phyloP scores from a whole-genome alignment of 2,329 filamentous ascomycete genomes.

The Fusarium multiceps region DNA sequence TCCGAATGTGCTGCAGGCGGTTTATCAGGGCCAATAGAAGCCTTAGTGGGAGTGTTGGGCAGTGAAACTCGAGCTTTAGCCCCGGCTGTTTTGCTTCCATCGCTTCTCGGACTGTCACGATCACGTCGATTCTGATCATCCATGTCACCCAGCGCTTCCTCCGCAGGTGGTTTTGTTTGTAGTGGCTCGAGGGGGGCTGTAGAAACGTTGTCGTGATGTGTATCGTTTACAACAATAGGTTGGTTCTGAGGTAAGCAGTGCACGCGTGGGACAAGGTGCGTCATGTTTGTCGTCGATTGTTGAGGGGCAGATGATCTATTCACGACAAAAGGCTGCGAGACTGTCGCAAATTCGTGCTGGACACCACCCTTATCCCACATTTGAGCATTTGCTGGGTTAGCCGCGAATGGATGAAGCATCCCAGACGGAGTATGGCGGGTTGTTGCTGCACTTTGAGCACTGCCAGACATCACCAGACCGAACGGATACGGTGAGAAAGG shows the following conservation, averaged over 20 bases:
- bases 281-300: conserved; percentile 3
- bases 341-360: conserved; percentile 18
- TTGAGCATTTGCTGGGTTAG: conserved; percentile 6
- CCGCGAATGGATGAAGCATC: conserved; percentile 17
- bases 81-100: conserved; percentile 7
- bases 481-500: conserved; percentile 18
- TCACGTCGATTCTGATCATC: neutral
- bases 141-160: conserved; percentile 41
- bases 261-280: conserved; percentile 1
- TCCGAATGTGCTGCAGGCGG: neutral
- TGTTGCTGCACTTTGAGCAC: neutral
- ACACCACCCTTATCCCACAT: conserved; percentile 7
- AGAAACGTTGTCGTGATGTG: neutral
- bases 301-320: neutral
- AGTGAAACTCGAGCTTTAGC: conserved; percentile 41
- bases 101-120: conserved; percentile 8
- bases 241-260: neutral
- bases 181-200: conserved; percentile 5
- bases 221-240: neutral
- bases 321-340: conserved; percentile 3
- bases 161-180: conserved; percentile 48
- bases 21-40: neutral
- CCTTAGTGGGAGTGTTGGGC: conserved; percentile 24
- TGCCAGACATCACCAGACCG: neutral
- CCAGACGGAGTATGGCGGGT: conserved; percentile 9